phyloP scores from a whole-genome alignment of 176 grass and related monocot species.

The Musa acuminata region DNA sequence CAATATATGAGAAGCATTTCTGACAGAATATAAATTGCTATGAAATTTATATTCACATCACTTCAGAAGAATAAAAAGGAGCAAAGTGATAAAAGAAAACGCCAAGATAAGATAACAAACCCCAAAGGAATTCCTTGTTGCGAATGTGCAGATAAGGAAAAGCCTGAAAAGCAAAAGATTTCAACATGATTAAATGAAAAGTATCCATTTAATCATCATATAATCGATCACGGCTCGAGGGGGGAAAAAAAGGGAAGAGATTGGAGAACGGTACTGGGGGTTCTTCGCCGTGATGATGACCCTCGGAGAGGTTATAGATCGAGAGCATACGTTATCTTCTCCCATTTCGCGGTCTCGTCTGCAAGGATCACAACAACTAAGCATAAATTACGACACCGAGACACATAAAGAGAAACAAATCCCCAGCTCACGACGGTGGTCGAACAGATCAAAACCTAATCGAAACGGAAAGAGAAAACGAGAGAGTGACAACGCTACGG shows the following conservation, averaged over 20 bases:
- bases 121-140: constrained; percentile 18
- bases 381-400: not conserved
- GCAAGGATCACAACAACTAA: not conserved
- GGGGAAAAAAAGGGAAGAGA: not conserved
- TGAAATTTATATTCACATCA: not conserved
- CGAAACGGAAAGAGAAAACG: not conserved
- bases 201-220: not conserved
- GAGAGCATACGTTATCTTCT: constrained; percentile 44
- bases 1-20: too few species aligned
- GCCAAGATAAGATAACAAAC: not conserved
- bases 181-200: not conserved
- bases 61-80: not conserved
- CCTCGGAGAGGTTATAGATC: constrained; percentile 42
- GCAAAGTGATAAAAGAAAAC: too few species aligned
- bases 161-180: not conserved
- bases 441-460: not conserved
- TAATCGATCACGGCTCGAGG: not conserved
- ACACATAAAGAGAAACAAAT: not conserved
- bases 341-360: constrained; percentile 51
- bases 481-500: not conserved
- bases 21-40: too few species aligned
- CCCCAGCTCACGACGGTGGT: not conserved
- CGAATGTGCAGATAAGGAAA: constrained; percentile 6
- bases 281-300: constrained; percentile 34
- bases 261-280: constrained; percentile 24